A percentile compares a stretch with the other conserved stretches of the same genome.
phyloP scores from a whole-genome alignment of 2,329 filamentous ascomycete genomes.

The Fusarium longipes region DNA sequence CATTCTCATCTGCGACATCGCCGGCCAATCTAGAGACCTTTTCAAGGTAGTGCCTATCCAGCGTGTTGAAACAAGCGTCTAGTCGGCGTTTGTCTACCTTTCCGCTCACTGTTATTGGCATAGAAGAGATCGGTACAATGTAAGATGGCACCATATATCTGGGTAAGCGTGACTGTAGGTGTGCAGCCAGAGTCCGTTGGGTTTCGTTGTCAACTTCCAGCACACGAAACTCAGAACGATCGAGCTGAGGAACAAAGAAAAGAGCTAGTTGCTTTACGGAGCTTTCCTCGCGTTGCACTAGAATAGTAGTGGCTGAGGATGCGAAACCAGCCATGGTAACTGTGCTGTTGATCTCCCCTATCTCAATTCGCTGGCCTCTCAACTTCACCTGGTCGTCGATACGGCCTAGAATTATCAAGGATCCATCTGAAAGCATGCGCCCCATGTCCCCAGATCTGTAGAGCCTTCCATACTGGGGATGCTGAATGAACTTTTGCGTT shows the following conservation, averaged over 20 bases:
- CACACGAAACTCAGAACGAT: slow-evolving; percentile 48
- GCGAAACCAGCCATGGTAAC: slow-evolving; percentile 65
- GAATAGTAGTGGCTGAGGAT: slow-evolving; percentile 71
- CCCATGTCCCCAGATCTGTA: slow-evolving; percentile 89
- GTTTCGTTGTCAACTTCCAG: slow-evolving; percentile 52
- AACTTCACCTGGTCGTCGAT: slow-evolving; percentile 86
- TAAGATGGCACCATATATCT: slow-evolving; percentile 83
- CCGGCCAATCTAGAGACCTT: slow-evolving; percentile 41
- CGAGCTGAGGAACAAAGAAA: slow-evolving; percentile 70
- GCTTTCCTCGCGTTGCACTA: slow-evolving; percentile 58
- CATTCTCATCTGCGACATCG: slow-evolving; percentile 48
- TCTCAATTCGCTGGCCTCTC: slow-evolving; percentile 81
- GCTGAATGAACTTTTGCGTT: slow-evolving; percentile 73
- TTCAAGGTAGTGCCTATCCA: slow-evolving; percentile 61
- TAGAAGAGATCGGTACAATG: slow-evolving; percentile 73
- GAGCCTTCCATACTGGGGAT: slow-evolving; percentile 75
- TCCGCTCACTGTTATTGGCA: slow-evolving; percentile 79
- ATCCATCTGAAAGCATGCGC: slow-evolving; percentile 80
- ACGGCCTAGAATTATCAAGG: slow-evolving; percentile 77
- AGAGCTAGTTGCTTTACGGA: slow-evolving; percentile 68
- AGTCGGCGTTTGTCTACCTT: slow-evolving; percentile 76
- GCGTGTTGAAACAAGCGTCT: slow-evolving; percentile 55
- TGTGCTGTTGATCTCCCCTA: slow-evolving; percentile 77
- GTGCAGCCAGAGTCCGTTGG: slow-evolving; percentile 63
- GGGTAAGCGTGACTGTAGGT: slow-evolving; percentile 68